Percentiles rank a stretch among this genome's conserved stretches.
These are phyloP conservation scores for Santalum album DNA, from an alignment of 164 flowering plant genomes.

Conservation along the genomic window DNA sequence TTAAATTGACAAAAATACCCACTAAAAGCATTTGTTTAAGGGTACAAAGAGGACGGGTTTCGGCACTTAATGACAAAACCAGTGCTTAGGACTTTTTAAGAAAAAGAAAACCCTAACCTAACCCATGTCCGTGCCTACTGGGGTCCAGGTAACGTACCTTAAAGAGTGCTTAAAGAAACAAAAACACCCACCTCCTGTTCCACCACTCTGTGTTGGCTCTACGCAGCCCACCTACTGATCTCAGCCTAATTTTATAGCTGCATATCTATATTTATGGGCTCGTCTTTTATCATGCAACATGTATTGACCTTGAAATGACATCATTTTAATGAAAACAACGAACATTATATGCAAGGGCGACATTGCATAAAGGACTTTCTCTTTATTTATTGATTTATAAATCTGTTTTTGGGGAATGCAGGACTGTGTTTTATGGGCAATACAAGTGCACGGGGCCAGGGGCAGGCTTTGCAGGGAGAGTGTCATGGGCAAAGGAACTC, in stretches of 20 bases:
- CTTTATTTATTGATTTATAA: no score
- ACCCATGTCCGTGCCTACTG: no score
- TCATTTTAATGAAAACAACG: no score
- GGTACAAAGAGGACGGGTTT: not conserved
- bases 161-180: not conserved
- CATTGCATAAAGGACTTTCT: no score
- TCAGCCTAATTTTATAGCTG: no score
- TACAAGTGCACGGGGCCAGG: slow-evolving; percentile 96
- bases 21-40: not conserved
- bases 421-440: slow-evolving; percentile 96
- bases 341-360: no score
- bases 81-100: slow-evolving; percentile 17
- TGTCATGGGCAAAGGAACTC: slow-evolving; percentile 89
- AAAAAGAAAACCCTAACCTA: no score
- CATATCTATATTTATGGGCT: no score
- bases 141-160: no score
- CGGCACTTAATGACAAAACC: slow-evolving; percentile 2
- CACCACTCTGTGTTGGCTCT: not conserved
- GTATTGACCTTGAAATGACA: no score
- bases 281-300: no score
- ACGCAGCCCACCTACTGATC: no score
- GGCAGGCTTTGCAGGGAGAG: slow-evolving; percentile 83
- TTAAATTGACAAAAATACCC: slow-evolving; percentile 1
- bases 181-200: not conserved
- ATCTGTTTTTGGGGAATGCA: slow-evolving; percentile 16